Conservation (phyloP, 495 filamentous ascomycete species). For the Penicillium malachiteum region DNA sequence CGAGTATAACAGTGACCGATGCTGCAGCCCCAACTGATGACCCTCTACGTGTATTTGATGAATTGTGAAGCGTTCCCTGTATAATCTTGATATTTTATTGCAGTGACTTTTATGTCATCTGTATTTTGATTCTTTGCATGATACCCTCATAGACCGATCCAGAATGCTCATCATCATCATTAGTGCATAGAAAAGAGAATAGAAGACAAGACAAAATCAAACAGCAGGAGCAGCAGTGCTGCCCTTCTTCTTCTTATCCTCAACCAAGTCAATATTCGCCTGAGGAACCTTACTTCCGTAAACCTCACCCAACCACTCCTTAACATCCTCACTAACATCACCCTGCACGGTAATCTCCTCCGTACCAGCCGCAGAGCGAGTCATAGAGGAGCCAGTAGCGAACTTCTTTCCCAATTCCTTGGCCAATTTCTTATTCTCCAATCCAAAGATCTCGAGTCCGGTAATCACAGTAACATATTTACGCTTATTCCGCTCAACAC, state of each 20-base stretch:
- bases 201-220: not conserved
- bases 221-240: conserved; percentile 5
- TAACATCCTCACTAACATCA: conserved; percentile 91
- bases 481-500: conserved; percentile 95
- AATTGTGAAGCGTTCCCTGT: conserved; percentile 25
- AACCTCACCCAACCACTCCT: conserved; percentile 83
- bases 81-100: not conserved
- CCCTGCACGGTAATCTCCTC: conserved; percentile 99
- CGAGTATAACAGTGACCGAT: not conserved
- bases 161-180: conserved; percentile 4
- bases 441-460: conserved; percentile 83
- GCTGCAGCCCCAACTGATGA: conserved; percentile 21
- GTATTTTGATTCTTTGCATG: conserved; percentile 18
- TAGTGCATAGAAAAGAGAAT: not conserved
- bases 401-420: conserved; percentile 56
- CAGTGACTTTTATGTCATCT: too few relatives aligned
- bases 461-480: conserved; percentile 92
- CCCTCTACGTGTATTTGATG: conserved; percentile 34
- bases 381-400: conserved; percentile 90
- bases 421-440: conserved; percentile 86
- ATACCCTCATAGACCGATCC: conserved; percentile 21
- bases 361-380: conserved; percentile 77
- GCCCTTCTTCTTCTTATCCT: conserved; percentile 84
- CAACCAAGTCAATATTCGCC: conserved; percentile 89
- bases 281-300: conserved; percentile 81